Base-by-base conservation (phyloP, 805 yeast genomes). In the Myxozyma vanderwaltii region DNA sequence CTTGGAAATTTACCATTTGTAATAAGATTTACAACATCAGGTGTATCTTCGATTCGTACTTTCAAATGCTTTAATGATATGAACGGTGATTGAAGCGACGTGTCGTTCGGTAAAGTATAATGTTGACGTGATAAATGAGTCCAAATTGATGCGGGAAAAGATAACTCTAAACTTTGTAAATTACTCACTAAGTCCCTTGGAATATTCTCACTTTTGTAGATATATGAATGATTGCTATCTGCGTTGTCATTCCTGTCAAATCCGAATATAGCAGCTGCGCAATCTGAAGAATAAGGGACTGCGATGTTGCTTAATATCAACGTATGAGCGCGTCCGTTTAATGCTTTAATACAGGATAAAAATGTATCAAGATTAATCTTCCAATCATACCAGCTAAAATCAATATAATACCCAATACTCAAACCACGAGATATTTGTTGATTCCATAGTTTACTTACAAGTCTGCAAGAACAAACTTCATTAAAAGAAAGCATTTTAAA, bases 1-100 rank as follows among this genome's bases (percentile, higher is more conserved):
- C 38, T 36, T 23, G 52, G 52, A 35, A 49, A 49, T 38, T 26
- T 36, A 19, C 15, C 4, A 17, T 12, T 13, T 4, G 44, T 38
- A n/a, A 49, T 35, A 3, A 36, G 35, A 38, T 12, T 36, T 35
- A 49, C 3, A 15, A 49, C 52, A 2, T 38, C 52, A 3, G 21
- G 19, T 17, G 52, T 36, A 17, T 49, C 52, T 27, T 49, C 52
- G 4, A 49, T 49, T 23, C 52, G 43, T 21, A 49, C 52, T 23
- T 23, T 8, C 12, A 49, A 17, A 3, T 38, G 44, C 7, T 13
- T 36, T 27, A 49, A 15, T 3, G 24, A 12, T 3, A 17, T 5
- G 17, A 38, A 13, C 26, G 23, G 44, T 1, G 12, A 8, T 17
- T 26, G 44, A 7, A 13, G 35, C 4, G 15, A 1, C 7, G 35